Percentiles rank a stretch among this genome's conserved stretches.
Conservation (phyloP, 129 eudicot genomes). For the Ambrosia trifida region DNA sequence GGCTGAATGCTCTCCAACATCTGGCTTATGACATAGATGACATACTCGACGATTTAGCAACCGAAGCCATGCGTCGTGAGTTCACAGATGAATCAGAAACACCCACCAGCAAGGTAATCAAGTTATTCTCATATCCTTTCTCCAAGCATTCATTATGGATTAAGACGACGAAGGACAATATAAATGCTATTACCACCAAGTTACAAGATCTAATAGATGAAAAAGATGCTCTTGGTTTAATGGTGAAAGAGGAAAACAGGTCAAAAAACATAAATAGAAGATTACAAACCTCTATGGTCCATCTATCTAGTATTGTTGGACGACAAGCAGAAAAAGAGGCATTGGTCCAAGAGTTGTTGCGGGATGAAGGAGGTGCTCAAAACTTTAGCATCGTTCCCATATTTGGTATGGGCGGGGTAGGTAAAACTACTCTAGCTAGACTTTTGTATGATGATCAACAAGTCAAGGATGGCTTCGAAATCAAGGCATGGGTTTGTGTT, state of each 20-base stretch:
- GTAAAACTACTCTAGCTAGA: neutral
- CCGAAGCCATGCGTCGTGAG: too few relatives aligned
- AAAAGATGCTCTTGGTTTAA: neutral
- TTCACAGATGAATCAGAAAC: too few relatives aligned
- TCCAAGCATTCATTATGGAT: too few relatives aligned
- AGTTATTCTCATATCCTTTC: too few relatives aligned
- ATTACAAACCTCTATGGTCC: neutral
- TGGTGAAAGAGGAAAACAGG: neutral
- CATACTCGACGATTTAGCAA: too few relatives aligned
- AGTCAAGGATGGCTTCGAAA: neutral
- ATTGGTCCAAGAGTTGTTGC: neutral
- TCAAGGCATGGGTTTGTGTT: conserved; percentile 5
- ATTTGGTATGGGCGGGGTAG: neutral
- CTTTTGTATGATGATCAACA: neutral
- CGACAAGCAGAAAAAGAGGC: neutral
- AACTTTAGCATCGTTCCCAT: conserved; percentile 4
- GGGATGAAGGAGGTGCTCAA: neutral
- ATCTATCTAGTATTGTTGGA: neutral
- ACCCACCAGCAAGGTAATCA: too few relatives aligned
- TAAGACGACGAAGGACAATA: too few relatives aligned
- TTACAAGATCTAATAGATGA: too few relatives aligned
- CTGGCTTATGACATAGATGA: too few relatives aligned
- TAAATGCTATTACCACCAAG: too few relatives aligned
- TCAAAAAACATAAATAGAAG: neutral
- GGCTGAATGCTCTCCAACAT: too few relatives aligned